Percentiles rank a stretch among this genome's conserved stretches.
Conservation (phyloP, 306 rosid genomes). For the Trichosanthes cucumerina region DNA sequence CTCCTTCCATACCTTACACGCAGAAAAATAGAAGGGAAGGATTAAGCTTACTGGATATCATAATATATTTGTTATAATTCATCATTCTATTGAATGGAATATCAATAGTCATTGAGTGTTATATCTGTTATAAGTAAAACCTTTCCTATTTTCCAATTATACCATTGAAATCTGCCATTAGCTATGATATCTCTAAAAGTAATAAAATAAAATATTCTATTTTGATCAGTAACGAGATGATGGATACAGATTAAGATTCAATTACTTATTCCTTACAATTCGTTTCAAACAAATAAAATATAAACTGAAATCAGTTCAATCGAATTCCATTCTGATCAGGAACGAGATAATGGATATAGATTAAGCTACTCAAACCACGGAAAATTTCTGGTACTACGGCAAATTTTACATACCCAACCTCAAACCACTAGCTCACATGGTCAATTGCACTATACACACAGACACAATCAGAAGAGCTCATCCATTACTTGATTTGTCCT, state of each 20-base stretch:
- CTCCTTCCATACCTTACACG: constrained; percentile 79
- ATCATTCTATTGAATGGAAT: neutral
- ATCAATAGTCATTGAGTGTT: neutral
- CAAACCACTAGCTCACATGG: neutral
- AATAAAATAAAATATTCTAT: no score
- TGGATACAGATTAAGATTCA: no score
- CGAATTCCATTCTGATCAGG: neutral
- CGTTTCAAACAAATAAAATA: neutral
- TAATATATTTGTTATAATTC: neutral
- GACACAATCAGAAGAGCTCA: neutral
- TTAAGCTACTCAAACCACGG: neutral
- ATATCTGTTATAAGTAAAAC: neutral
- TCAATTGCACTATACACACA: neutral
- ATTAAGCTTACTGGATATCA: neutral
- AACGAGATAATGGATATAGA: neutral
- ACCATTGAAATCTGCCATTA: neutral
- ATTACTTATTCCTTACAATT: neutral
- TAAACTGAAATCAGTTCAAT: neutral
- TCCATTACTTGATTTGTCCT: neutral
- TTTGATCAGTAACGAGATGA: no score
- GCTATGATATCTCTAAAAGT: neutral
- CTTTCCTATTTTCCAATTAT: neutral
- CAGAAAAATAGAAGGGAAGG: neutral
- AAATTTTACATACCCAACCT: no score
- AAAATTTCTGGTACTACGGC: no score